Base-by-base conservation (phyloP, 768 basidiomycete genomes). In the Boletus pseudopeckii region DNA sequence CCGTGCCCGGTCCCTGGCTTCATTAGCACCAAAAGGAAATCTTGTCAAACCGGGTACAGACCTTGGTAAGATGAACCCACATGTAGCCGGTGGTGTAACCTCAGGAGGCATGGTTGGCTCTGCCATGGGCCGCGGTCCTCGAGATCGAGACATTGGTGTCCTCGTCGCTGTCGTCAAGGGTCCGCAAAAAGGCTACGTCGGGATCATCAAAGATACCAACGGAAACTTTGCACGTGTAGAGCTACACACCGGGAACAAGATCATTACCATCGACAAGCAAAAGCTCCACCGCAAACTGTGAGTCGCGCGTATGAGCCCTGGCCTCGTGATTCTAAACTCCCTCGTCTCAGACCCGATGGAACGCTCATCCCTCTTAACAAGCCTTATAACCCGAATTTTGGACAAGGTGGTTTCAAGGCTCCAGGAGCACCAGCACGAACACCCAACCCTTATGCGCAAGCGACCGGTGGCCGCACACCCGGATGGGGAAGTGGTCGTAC, bases 161-260 rank as follows among this genome's bases (percentile, higher is more conserved):
- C 77, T 79, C 15, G 91, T 98, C 36, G 80, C 80, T 11, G 83
- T 98, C 5, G 76, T 91, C 55, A 90, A 92, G 67, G 97, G 97
- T 5, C 80, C 90, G 5, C 83, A 88, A 65, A 99, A 99, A 71
- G 91, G 93, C 14, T 88, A 95, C 62, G 78, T 86, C 42, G 97
- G 97, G 7, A 83, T 85, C 5, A 90, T 98, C 76, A 98, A 95
- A 72, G 97, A 98, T 66, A 90, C 93, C 28, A 96, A 94, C 54
- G 96, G 94, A 5, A 77, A 79, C 37, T 76, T 84, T 52, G 91
- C 88, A 2, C 82, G 97, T 39, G 93, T 99, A 14, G 97, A 98
- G 70, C 75, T 99, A n/a, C 76, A 80, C 55, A 86, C 92, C 14
- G 88, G 87, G 37, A 95, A 94, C 71, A 94, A 92, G 71, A 77